These are phyloP conservation scores for Globisporangium paroecandrum DNA, from an alignment of 352 stramenopile genomes.

Conservation along the genomic window DNA sequence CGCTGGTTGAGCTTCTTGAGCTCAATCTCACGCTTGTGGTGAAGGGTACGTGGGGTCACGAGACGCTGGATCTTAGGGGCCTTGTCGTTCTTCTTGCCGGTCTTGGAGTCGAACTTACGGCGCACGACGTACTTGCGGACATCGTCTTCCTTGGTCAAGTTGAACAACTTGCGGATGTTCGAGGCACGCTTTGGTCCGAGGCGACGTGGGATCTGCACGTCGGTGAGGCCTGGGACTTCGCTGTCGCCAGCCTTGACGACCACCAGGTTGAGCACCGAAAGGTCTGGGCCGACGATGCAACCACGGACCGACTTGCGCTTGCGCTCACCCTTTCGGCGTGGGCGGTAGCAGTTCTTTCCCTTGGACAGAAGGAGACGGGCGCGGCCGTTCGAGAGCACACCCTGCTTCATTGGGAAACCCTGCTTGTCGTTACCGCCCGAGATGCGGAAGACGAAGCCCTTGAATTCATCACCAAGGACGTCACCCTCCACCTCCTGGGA, in stretches of 20 bases:
- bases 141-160: slow-evolving; percentile 99
- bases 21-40: slow-evolving; percentile 93
- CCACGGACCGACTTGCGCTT: slow-evolving; percentile 99
- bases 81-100: slow-evolving; percentile 98
- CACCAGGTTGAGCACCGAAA: slow-evolving; percentile 99
- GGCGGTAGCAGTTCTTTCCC: slow-evolving; percentile 97
- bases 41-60: slow-evolving; percentile 95
- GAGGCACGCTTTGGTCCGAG: slow-evolving; percentile 99
- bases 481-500: slow-evolving; percentile 98
- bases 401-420: slow-evolving; percentile 99
- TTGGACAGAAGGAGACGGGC: slow-evolving; percentile 98
- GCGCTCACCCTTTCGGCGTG: slow-evolving; percentile 94
- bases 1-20: slow-evolving; percentile 84
- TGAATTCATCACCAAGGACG: slow-evolving; percentile 99
- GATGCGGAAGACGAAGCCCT: slow-evolving; percentile 98
- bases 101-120: slow-evolving; percentile 99
- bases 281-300: slow-evolving; percentile 99
- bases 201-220: slow-evolving; percentile 94
- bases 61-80: slow-evolving; percentile 99
- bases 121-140: slow-evolving; percentile 99
- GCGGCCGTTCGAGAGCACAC: slow-evolving; percentile 98
- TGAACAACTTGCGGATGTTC: slow-evolving; percentile 99
- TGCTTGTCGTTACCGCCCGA: slow-evolving; percentile 99
- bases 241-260: slow-evolving; percentile 97
- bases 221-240: slow-evolving; percentile 96